Percentiles rank a stretch among this genome's conserved stretches.
These are phyloP conservation scores for Ophiocordyceps robertsii DNA, from an alignment of 2,329 filamentous ascomycete genomes.

Conservation along the genomic window DNA sequence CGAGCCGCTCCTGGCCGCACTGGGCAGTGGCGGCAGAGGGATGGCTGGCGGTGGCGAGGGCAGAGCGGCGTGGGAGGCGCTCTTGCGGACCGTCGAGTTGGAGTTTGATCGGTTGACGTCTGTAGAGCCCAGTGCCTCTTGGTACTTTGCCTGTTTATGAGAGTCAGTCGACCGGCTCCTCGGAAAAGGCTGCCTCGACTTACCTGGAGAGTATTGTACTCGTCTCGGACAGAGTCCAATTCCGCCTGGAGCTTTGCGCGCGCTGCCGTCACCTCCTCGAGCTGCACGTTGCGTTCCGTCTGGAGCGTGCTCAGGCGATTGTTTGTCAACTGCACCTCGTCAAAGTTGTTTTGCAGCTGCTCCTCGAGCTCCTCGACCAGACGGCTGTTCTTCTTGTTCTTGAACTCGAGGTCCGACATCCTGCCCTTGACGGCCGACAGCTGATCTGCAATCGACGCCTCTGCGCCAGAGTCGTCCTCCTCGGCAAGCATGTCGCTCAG, in stretches of 20 bases:
- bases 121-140: conserved; percentile 29
- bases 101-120: conserved; percentile 47
- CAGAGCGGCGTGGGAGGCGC: conserved; percentile 65
- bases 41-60: conserved; percentile 92
- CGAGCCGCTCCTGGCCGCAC: conserved; percentile 31
- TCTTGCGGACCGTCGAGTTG: conserved; percentile 68
- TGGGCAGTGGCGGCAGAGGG: conserved; percentile 83
- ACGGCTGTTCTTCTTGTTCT: conserved; percentile 82
- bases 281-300: conserved; percentile 56
- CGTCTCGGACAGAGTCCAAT: conserved; percentile 51
- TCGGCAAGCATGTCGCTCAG: conserved; percentile 41
- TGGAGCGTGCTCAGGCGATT: conserved; percentile 78
- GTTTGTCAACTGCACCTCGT: conserved; percentile 73
- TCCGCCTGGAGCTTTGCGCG: conserved; percentile 52
- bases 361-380: conserved; percentile 94
- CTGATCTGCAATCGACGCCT: conserved; percentile 38
- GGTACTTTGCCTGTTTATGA: conserved; percentile 41
- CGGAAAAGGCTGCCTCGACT: conserved; percentile 11
- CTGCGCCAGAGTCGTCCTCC: conserved; percentile 19
- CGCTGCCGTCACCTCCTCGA: conserved; percentile 65
- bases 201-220: conserved; percentile 69
- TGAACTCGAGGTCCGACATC: conserved; percentile 45
- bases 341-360: conserved; percentile 87
- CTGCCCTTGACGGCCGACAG: conserved; percentile 51
- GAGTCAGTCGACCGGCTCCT: neutral